Conservation (phyloP, 2,329 filamentous ascomycete species). For the Thelonectria olida region DNA sequence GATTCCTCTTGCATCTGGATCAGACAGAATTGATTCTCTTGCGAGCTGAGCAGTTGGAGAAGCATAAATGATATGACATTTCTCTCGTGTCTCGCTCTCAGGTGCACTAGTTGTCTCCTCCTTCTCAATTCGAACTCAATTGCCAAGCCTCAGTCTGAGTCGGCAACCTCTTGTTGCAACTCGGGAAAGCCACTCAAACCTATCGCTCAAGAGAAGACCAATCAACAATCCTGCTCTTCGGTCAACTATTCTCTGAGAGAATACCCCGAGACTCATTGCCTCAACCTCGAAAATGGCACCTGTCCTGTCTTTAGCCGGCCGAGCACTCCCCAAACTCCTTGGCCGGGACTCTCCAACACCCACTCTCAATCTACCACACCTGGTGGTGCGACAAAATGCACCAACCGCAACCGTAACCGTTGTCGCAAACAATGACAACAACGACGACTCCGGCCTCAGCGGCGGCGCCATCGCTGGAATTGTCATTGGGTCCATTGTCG, state of each 20-base stretch:
- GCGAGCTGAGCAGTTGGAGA: not conserved
- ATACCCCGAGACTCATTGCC: too few relatives aligned
- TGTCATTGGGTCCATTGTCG: slow-evolving; percentile 57
- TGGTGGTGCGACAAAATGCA: slow-evolving; percentile 25
- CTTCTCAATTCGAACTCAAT: too few relatives aligned
- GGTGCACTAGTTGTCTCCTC: too few relatives aligned
- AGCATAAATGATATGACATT: not conserved
- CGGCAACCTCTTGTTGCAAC: not conserved
- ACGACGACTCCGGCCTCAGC: slow-evolving; percentile 44
- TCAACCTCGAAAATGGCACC: not conserved
- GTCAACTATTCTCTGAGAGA: too few relatives aligned
- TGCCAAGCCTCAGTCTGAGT: too few relatives aligned
- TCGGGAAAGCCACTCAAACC: not conserved
- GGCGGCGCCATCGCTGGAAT: slow-evolving; percentile 63
- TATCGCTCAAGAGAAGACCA: not conserved
- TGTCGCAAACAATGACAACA: slow-evolving; percentile 27
- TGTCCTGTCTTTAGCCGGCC: not conserved
- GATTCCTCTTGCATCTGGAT: not conserved
- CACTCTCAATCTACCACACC: not conserved
- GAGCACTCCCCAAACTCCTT: not conserved
- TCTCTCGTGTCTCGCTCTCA: not conserved
- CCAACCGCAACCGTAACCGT: slow-evolving; percentile 45
- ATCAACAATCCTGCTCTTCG: too few relatives aligned
- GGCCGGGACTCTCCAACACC: not conserved
- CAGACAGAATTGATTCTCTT: too few relatives aligned